Conservation (phyloP, 805 yeast species). For the Kuraishia capsulata region DNA sequence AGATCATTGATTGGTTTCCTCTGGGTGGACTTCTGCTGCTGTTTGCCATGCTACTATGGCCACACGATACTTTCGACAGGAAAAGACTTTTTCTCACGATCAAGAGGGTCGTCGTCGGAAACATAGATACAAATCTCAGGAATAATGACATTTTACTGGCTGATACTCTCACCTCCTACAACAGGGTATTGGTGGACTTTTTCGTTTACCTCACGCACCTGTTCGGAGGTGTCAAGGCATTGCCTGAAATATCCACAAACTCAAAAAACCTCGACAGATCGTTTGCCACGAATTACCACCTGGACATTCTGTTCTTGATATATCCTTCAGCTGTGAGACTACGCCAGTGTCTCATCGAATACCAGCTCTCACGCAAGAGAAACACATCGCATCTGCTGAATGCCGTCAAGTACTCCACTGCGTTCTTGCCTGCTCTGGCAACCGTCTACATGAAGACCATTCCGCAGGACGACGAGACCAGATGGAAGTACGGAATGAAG, state of each 20-base stretch:
- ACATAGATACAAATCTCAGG: slow-evolving; percentile 49
- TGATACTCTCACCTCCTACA: slow-evolving; percentile 78
- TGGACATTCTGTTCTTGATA: slow-evolving; percentile 20
- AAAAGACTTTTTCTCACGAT: slow-evolving; percentile 40
- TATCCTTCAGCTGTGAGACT: slow-evolving; percentile 72
- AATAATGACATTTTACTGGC: slow-evolving; percentile 76
- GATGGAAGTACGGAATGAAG: slow-evolving; percentile 10
- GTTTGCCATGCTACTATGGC: slow-evolving; percentile 26
- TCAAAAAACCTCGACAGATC: slow-evolving; percentile 14
- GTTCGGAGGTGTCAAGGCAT: slow-evolving; percentile 23
- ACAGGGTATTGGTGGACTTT: slow-evolving; percentile 68
- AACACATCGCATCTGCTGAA: slow-evolving; percentile 57
- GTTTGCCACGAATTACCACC: slow-evolving; percentile 20
- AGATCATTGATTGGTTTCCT: slow-evolving; percentile 25
- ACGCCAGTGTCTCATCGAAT: slow-evolving; percentile 76
- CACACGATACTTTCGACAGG: slow-evolving; percentile 23
- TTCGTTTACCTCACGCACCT: slow-evolving; percentile 45
- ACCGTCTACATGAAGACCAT: slow-evolving; percentile 16
- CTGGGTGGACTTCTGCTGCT: slow-evolving; percentile 25
- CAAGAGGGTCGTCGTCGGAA: slow-evolving; percentile 46
- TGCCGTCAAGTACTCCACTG: slow-evolving; percentile 64
- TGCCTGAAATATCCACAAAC: slow-evolving; percentile 15
- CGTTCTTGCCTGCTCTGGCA: slow-evolving; percentile 43
- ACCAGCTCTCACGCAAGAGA: slow-evolving; percentile 29
- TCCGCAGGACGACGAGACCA: slow-evolving; percentile 9